A percentile compares a stretch with the other conserved stretches of the same genome.
Evolutionary conservation across 768 basidiomycete genomes (phyloP).

Genomic region (Ramaria sp.): DNA sequence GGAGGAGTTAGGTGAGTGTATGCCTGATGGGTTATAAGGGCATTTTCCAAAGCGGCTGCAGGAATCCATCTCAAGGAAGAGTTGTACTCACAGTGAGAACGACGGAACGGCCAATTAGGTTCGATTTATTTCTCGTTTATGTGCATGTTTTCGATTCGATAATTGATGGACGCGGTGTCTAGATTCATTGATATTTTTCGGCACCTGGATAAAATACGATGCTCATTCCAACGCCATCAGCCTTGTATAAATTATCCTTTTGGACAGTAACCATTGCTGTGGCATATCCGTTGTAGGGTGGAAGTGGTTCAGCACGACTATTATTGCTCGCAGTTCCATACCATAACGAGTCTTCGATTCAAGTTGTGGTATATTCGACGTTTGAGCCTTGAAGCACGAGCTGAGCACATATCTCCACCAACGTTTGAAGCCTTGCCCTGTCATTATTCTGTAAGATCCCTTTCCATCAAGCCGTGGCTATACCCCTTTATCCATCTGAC

Average conservation of each 20-base stretch:
- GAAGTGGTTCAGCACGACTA: too few relatives aligned
- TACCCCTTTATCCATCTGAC: too few relatives aligned
- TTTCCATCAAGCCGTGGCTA: too few relatives aligned
- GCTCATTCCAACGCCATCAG: neutral
- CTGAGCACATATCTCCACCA: too few relatives aligned
- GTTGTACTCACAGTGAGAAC: conserved; percentile 3
- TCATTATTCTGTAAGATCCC: too few relatives aligned
- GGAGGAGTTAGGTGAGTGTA: conserved; percentile 75
- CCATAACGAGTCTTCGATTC: too few relatives aligned
- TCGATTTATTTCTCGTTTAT: neutral
- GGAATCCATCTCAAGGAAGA: conserved; percentile 8
- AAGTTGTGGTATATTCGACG: too few relatives aligned
- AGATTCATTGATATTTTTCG: neutral
- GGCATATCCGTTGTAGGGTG: neutral
- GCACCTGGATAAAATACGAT: neutral
- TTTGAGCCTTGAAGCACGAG: too few relatives aligned
- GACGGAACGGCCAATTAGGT: neutral
- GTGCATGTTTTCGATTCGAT: neutral
- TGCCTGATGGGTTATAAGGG: neutral
- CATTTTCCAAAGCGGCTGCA: neutral
- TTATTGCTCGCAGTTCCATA: too few relatives aligned
- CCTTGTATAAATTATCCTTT: conserved; percentile 3
- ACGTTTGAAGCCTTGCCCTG: too few relatives aligned
- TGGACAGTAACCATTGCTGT: neutral
- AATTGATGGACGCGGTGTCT: neutral